Evolutionary conservation across 768 basidiomycete genomes (phyloP).

Genomic region (Podaxis mareebaensis): DNA sequence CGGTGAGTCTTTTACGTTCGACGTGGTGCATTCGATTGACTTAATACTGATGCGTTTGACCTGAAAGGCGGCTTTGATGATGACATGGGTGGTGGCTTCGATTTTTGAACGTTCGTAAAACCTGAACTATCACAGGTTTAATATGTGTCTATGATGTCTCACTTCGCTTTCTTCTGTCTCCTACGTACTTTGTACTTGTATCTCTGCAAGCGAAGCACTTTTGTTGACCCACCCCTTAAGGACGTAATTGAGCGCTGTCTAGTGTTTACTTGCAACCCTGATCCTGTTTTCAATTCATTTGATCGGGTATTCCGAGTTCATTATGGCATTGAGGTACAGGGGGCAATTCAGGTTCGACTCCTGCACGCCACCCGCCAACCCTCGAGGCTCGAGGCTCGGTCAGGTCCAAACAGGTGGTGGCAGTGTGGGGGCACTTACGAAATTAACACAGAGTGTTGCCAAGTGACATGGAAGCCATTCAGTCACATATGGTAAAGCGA

Average conservation of each 20-base stretch:
- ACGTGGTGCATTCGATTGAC: background rate
- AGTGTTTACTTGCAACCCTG: too few relatives aligned
- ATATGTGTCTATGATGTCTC: background rate
- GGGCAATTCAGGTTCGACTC: too few relatives aligned
- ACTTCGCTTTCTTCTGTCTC: background rate
- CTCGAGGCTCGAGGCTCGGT: too few relatives aligned
- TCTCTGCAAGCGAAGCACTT: background rate
- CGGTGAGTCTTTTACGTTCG: background rate
- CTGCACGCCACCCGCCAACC: too few relatives aligned
- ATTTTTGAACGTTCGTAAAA: background rate
- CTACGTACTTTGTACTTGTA: background rate
- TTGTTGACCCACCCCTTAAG: background rate
- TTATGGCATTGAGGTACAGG: too few relatives aligned
- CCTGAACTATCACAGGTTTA: background rate
- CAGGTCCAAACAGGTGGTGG: too few relatives aligned
- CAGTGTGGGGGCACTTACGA: too few relatives aligned
- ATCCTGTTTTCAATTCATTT: too few relatives aligned
- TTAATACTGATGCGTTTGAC: background rate
- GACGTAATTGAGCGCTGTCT: background rate
- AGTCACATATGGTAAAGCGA: too few relatives aligned
- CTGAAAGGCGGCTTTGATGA: background rate
- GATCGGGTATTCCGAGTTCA: too few relatives aligned
- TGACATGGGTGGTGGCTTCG: background rate
- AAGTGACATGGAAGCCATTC: too few relatives aligned
- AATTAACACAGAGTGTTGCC: too few relatives aligned